Percentiles rank a stretch among this genome's conserved stretches.
These are phyloP conservation scores for Fraxinus sp. DNA, from an alignment of 305 asterid species.

Conservation along the genomic window DNA sequence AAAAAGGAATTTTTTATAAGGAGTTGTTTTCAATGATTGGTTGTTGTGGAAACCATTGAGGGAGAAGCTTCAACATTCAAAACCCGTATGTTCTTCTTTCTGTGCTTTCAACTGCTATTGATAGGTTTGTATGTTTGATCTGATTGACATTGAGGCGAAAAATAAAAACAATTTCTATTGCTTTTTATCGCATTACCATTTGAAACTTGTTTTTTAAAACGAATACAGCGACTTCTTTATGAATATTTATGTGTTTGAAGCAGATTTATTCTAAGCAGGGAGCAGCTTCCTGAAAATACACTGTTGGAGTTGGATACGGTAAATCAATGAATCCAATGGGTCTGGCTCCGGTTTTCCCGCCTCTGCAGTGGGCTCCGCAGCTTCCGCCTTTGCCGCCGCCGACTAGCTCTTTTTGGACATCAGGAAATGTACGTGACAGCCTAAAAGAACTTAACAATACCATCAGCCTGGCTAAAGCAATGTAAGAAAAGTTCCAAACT, in stretches of 20 bases:
- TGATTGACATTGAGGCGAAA: neutral
- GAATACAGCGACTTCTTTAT: neutral
- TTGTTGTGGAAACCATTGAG: neutral
- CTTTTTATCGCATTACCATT: neutral
- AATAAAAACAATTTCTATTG: neutral
- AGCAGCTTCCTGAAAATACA: neutral
- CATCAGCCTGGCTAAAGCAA: neutral
- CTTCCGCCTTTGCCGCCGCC: neutral
- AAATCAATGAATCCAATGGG: neutral
- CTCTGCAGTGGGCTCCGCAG: neutral
- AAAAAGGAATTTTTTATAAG: neutral
- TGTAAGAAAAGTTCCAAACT: constrained; percentile 6
- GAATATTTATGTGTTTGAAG: neutral
- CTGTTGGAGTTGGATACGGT: neutral
- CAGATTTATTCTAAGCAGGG: neutral
- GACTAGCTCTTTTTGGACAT: neutral
- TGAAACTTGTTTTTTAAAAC: neutral
- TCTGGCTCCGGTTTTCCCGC: neutral
- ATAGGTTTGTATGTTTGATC: neutral
- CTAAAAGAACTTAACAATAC: neutral
- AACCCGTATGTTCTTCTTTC: neutral
- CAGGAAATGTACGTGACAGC: neutral
- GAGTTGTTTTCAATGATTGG: neutral
- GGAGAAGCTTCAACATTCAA: neutral
- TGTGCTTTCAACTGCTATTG: neutral